Evolutionary conservation across 176 grass and related monocot species (phyloP), one percentile per base, ranked within the genome.

Genomic region (Elaeis guineensis): DNA sequence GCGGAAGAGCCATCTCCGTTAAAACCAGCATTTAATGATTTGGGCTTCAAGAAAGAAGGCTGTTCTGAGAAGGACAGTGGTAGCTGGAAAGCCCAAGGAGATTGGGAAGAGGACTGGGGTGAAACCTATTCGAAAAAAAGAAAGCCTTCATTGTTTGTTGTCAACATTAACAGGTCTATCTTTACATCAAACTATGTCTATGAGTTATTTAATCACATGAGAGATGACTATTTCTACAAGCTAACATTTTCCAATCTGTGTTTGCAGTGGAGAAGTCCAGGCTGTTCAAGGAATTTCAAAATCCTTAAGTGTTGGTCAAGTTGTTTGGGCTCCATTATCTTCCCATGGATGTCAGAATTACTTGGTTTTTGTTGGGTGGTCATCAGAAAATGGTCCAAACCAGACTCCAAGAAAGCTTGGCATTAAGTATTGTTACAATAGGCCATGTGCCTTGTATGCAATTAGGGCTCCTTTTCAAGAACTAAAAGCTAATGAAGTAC

Each of bases 361-460:
- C 61, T 74, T 96, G 72, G 80, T 96, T 76, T 96, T 96, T 90
- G 91, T 96, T 66, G 80, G 78, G 24, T 96, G 91, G 91, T 71
- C 91, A 77, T 72, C 72, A 52, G 86, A 90, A 61, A 96, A 90
- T 82, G 83, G 83, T 66, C 80, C 78, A 49, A 80, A 90, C 69
- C 58, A 63, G 62, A 80, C 69, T 6, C 83, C 91, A 61, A 79
- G 91, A 75, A 96, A 96, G 73, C 80, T 96, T 67, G 91, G 91
- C 51, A 96, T 96, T 67, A 96, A 90, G 65, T 96, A 96, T 59
- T 96, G 91, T 70, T 96, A 82, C 66, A 96, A 90, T 55, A 83
- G 91, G 71, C 83, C 83, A 51, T 90, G 91, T 85, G 65, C 83
- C 62, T 54, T 96, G 67, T 96, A 87, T 69, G 78, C 77, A 65